Percentiles rank a stretch among this genome's conserved stretches.
Conservation (phyloP, 1,139 yeast genomes). For the Wickerhamomyces sp. region DNA sequence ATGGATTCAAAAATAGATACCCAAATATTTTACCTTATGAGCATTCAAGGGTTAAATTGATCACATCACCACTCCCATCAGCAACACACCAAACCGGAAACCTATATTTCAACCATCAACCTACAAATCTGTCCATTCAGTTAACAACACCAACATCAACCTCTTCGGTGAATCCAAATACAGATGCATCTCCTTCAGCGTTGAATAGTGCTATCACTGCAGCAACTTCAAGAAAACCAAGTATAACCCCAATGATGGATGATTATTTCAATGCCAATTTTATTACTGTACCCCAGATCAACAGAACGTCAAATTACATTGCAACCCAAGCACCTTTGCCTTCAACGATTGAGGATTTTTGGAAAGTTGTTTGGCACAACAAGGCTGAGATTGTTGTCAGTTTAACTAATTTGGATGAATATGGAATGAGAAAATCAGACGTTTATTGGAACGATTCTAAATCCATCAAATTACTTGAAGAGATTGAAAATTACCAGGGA, state of each 20-base stretch:
- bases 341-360: constrained; percentile 73
- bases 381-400: constrained; percentile 62
- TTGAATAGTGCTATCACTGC: constrained; percentile 1
- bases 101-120: constrained; percentile 5
- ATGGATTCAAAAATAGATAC: constrained; percentile 59
- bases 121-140: not conserved
- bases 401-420: constrained; percentile 53
- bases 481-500: constrained; percentile 25
- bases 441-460: constrained; percentile 43
- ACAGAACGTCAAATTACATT: constrained; percentile 43
- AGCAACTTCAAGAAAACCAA: constrained; percentile 4
- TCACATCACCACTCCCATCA: constrained; percentile 29
- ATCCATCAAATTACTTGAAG: constrained; percentile 25
- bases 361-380: constrained; percentile 68
- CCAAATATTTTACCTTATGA: constrained; percentile 81
- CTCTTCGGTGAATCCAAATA: constrained; percentile 1
- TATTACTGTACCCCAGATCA: constrained; percentile 34
- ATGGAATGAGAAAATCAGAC: constrained; percentile 50
- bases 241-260: constrained; percentile 12
- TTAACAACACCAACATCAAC: constrained; percentile 7
- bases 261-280: constrained; percentile 65
- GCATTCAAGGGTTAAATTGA: constrained; percentile 64
- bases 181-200: constrained; percentile 5
- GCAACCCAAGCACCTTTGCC: constrained; percentile 87
- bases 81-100: constrained; percentile 13